Percentiles rank a stretch among this genome's conserved stretches.
Evolutionary conservation across 2,329 filamentous ascomycete genomes (phyloP).

Genomic region (Cercospora zeae-maydis): DNA sequence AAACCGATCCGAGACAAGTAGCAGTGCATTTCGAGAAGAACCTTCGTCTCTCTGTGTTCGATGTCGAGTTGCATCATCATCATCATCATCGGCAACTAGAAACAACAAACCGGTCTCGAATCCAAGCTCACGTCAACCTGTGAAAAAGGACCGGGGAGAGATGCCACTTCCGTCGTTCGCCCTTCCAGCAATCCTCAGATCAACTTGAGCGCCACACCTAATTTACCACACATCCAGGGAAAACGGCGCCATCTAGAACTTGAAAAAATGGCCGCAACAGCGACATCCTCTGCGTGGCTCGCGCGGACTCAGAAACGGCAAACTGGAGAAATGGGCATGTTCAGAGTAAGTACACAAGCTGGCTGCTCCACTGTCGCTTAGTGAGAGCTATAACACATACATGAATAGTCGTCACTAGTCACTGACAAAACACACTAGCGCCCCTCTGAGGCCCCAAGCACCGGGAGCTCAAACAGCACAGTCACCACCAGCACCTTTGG

Average conservation of each 20-base stretch:
- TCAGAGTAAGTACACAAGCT: constrained; percentile 8
- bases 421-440: constrained; percentile 8
- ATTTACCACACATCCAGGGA: neutral
- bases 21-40: neutral
- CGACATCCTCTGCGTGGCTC: constrained; percentile 15
- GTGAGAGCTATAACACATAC: too few species aligned
- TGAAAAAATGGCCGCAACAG: constrained; percentile 16
- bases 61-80: neutral
- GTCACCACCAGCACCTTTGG: constrained; percentile 8
- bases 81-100: neutral
- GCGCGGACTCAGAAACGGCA: constrained; percentile 17
- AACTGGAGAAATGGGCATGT: constrained; percentile 19
- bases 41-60: neutral
- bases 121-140: neutral
- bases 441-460: constrained; percentile 16
- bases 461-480: constrained; percentile 12
- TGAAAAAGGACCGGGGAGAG: neutral
- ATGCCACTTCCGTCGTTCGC: neutral
- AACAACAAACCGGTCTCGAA: neutral
- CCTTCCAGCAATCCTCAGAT: neutral
- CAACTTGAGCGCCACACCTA: constrained; percentile 4
- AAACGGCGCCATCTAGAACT: neutral
- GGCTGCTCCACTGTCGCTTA: too few species aligned
- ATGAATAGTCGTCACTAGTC: neutral
- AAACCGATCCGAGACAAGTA: neutral